Evolutionary conservation across 257 asterid species (phyloP).

Genomic region (Jacaranda mimosifolia): DNA sequence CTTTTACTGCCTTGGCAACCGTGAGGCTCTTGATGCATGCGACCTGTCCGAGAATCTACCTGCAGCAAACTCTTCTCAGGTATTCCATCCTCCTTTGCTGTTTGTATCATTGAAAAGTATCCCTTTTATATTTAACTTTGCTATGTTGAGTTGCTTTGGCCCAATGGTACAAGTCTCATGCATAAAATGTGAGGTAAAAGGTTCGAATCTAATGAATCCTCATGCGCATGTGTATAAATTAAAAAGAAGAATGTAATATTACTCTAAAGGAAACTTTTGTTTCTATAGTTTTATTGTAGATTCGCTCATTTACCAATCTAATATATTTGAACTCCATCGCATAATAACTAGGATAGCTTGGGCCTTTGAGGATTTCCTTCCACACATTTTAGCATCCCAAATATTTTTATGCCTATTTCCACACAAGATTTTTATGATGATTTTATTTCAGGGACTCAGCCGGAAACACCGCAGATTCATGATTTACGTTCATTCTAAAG

Average conservation of each 20-base stretch:
- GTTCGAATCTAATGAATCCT: no score
- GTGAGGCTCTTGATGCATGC: constrained; percentile 62
- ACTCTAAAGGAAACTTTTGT: background rate
- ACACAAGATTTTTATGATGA: constrained; percentile 1
- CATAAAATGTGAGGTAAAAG: no score
- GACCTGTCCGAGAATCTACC: constrained; percentile 52
- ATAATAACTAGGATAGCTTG: background rate
- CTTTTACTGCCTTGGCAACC: constrained; percentile 94
- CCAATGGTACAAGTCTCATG: no score
- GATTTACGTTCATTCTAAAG: constrained; percentile 98
- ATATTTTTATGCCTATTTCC: background rate
- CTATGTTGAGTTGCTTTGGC: no score
- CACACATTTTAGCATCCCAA: background rate
- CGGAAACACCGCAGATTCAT: constrained; percentile 85
- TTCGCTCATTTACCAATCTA: background rate
- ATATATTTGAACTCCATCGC: background rate
- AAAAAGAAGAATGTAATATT: no score
- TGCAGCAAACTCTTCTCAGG: constrained; percentile 87
- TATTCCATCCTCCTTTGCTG: constrained; percentile 12
- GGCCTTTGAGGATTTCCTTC: no score
- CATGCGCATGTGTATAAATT: no score
- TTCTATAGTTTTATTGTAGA: background rate
- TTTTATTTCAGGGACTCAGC: constrained; percentile 72
- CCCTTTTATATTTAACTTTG: background rate
- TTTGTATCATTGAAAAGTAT: background rate